phyloP scores from a whole-genome alignment of 2,329 filamentous ascomycete genomes.

The Colletotrichum sp. region DNA sequence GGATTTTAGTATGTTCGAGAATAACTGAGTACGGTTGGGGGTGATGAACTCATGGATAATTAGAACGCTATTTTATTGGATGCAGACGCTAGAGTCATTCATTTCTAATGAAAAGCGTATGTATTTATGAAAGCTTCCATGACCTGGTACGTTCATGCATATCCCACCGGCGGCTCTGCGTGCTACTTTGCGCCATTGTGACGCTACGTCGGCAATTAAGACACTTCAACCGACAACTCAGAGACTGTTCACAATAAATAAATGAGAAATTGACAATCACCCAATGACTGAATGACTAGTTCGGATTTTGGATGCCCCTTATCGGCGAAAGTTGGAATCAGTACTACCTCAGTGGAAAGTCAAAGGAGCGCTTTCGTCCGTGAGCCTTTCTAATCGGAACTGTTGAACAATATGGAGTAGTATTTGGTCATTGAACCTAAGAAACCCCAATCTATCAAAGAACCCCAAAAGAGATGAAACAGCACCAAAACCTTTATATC shows the following conservation, averaged over 20 bases:
- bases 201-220: not conserved
- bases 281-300: fast-evolving
- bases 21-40: not conserved
- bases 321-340: not conserved
- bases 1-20: not conserved
- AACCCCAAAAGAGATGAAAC: not conserved
- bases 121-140: not conserved
- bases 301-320: not conserved
- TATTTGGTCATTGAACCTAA: not conserved
- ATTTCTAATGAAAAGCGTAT: not conserved
- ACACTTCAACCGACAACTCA: not conserved
- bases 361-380: not conserved
- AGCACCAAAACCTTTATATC: not conserved
- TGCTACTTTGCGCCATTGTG: not conserved
- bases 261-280: not conserved
- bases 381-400: not conserved
- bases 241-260: not conserved
- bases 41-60: not conserved
- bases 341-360: not conserved
- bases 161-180: not conserved
- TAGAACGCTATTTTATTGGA: not conserved
- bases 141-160: not conserved
- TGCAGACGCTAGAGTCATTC: fast-evolving
- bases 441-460: not conserved
- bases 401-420: not conserved